A percentile compares a stretch with the other conserved stretches of the same genome.
Conservation (phyloP, 2,329 filamentous ascomycete genomes). For the Fonsecaea erecta region DNA sequence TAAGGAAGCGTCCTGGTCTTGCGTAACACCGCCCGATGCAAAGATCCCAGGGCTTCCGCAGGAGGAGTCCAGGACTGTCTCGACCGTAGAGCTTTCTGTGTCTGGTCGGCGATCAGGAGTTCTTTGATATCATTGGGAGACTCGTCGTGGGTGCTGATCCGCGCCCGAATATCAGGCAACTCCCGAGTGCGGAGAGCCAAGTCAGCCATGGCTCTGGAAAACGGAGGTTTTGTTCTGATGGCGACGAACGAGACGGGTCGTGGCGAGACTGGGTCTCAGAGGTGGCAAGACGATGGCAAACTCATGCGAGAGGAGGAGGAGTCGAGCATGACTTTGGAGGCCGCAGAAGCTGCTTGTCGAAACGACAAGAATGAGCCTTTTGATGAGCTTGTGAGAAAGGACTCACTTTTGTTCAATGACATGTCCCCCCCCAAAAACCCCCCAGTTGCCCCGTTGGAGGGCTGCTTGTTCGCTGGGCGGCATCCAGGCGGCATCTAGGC, state of each 20-base stretch:
- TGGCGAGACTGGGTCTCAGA: conserved; percentile 24
- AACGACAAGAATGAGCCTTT: conserved; percentile 22
- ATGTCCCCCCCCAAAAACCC: neutral
- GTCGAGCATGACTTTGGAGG: conserved; percentile 23
- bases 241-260: neutral
- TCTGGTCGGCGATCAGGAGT: conserved; percentile 27
- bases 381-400: conserved; percentile 24
- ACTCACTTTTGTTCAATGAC: conserved; percentile 34
- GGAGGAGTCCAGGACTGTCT: conserved; percentile 28
- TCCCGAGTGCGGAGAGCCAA: conserved; percentile 22
- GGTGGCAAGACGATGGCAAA: conserved; percentile 18
- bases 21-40: conserved; percentile 22
- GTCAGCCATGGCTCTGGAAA: conserved; percentile 24
- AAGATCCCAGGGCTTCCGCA: conserved; percentile 7
- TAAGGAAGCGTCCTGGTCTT: conserved; percentile 27
- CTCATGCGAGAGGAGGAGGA: conserved; percentile 3
- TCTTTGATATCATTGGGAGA: conserved; percentile 24
- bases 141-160: conserved; percentile 32
- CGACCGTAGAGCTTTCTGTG: conserved; percentile 27
- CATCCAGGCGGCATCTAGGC: neutral
- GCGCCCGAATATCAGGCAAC: conserved; percentile 29
- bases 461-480: neutral
- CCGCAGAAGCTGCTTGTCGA: conserved; percentile 23
- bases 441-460: neutral
- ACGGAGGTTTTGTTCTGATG: neutral